A percentile compares a stretch with the other conserved stretches of the same genome.
Evolutionary conservation across 352 stramenopile genomes (phyloP).

Genomic region (Phytophthora kernoviae): DNA sequence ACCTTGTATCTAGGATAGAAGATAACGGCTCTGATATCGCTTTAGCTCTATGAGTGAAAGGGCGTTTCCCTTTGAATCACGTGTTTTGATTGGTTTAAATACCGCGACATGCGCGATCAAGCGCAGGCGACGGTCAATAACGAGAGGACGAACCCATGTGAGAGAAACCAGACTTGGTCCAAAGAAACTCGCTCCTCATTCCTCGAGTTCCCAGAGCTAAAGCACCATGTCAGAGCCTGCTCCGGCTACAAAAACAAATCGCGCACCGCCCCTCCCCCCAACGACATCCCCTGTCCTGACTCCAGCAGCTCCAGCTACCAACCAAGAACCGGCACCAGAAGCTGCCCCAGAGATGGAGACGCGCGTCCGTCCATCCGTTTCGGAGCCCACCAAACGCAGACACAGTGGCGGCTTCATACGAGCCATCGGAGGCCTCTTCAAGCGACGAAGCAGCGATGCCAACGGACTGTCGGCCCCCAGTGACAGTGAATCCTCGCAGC

Average conservation of each 20-base stretch:
- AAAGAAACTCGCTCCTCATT: conserved; percentile 19
- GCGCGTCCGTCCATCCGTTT: neutral
- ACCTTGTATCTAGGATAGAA: no score
- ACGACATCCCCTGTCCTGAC: neutral
- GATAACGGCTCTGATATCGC: no score
- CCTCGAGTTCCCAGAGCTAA: conserved; percentile 11
- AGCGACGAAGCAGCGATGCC: conserved; percentile 39
- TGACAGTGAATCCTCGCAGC: conserved; percentile 40
- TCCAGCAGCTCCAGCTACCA: neutral
- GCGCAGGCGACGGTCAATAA: conserved; percentile 16
- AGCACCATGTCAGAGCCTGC: neutral
- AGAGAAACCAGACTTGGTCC: no score
- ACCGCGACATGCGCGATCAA: no score
- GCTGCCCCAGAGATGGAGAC: neutral
- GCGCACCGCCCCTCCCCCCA: conserved; percentile 14
- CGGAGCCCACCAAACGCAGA: conserved; percentile 30
- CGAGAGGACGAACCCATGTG: conserved; percentile 19
- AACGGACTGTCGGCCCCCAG: conserved; percentile 18
- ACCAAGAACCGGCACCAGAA: conserved; percentile 7
- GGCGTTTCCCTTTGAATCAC: no score
- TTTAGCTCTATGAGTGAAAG: no score
- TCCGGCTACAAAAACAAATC: neutral
- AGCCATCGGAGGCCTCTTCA: conserved; percentile 54
- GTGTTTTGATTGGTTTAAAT: no score
- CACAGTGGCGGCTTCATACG: conserved; percentile 49